Percentiles rank a stretch among this genome's conserved stretches.
phyloP scores from a whole-genome alignment of 169 alveolate genomes.

The Theileria annulata region DNA sequence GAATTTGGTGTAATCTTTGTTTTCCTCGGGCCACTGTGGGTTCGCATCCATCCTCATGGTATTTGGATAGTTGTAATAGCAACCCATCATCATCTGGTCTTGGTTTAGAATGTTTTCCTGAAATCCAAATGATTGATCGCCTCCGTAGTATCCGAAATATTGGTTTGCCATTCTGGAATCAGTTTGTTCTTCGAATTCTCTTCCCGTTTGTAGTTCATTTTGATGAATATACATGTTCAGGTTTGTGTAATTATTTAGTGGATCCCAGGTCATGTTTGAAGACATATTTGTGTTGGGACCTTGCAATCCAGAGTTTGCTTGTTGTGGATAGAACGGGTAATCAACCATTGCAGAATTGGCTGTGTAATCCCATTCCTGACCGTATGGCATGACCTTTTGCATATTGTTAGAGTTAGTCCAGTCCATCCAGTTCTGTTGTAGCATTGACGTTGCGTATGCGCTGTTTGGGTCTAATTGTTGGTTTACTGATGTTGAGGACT shows the following conservation, averaged over 20 bases:
- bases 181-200: conserved; percentile 11
- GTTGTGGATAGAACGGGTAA: conserved; percentile 21
- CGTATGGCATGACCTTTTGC: conserved; percentile 10
- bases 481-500: neutral
- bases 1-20: neutral
- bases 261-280: conserved; percentile 6
- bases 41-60: conserved; percentile 20
- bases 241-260: neutral
- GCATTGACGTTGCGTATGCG: conserved; percentile 13
- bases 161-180: conserved; percentile 24
- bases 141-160: conserved; percentile 25
- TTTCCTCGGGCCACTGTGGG: conserved; percentile 25
- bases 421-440: conserved; percentile 42
- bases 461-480: conserved; percentile 15
- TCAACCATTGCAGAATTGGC: conserved; percentile 5
- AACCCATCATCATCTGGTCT: conserved; percentile 26
- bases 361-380: conserved; percentile 53
- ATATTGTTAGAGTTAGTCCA: conserved; percentile 20
- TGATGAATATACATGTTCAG: conserved; percentile 34
- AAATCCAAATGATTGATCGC: conserved; percentile 16
- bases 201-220: conserved; percentile 13
- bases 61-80: conserved; percentile 27
- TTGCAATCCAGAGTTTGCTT: neutral
- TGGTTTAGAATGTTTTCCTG: conserved; percentile 20
- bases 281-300: neutral